Base-by-base conservation (phyloP, 1,284 basidiomycete genomes). In the Leccinum idahoense region DNA sequence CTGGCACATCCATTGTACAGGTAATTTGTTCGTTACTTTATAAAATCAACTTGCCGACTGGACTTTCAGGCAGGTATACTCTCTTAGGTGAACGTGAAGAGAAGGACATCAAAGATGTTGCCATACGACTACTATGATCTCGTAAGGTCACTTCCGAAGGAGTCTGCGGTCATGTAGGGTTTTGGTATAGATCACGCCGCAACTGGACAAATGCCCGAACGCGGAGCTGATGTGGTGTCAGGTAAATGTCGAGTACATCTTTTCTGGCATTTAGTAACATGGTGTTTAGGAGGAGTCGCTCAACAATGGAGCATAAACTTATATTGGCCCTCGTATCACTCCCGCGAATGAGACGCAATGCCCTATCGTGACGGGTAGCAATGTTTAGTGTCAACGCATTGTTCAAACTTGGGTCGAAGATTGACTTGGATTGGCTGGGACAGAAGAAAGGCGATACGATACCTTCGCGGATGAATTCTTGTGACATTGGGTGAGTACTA, bases 141-240 rank as follows among this genome's bases (percentile, higher is more conserved):
- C 62, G 88, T 94, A 72, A 55, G 84, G 77, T 44, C 41, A 12
- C 5, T 44, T 41, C 56, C 20, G 56, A 35, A 2, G 1, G 2
- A 3, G 12, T 49, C 18, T 41, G 5, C 1, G 8, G 14, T 46
- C 41, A 35, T 37, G 55, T 67, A 26, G 74, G 12, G 7, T 44
- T 26, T 59, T 18, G 44, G 18, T 64, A 46, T 66, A 92, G 90
- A 71, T 94, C 68, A 93, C 90, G 26, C 88, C 92, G 29, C 92
- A 96, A 75, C 83, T 98, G 46, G 96, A 99, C 82, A 89, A 88
- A 78, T 99, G 98, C 81, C 93, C 95, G 68, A 97, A 99, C 75
- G 93, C 95, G 32, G 90, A 92, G 68, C 76, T 97, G 54, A 80
- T 94, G 60, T 98, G 94, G 93, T 93, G 90, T 71, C 96, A 98